These are phyloP conservation scores for Colletotrichum tabaci DNA, from an alignment of 2,329 filamentous ascomycete genomes.

Conservation along the genomic window DNA sequence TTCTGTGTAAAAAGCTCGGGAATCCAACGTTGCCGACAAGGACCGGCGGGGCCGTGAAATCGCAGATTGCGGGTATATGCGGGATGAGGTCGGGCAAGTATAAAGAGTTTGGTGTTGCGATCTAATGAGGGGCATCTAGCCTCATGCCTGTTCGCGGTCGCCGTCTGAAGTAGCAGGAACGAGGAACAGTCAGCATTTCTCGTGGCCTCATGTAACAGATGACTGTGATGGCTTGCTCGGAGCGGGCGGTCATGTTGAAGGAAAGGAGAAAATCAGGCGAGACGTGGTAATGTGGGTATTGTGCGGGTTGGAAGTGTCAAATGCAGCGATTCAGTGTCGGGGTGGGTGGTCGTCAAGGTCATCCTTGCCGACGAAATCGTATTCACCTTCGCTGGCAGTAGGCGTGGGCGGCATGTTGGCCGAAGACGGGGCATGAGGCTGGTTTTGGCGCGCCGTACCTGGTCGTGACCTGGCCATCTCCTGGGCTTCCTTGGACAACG, in stretches of 20 bases:
- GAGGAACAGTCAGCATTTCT: constrained; percentile 43
- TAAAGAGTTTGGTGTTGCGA: constrained; percentile 31
- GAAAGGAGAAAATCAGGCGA: constrained; percentile 12
- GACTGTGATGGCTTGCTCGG: constrained; percentile 24
- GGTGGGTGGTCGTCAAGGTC: constrained; percentile 44
- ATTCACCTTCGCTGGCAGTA: constrained; percentile 75
- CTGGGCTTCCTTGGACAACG: constrained; percentile 45
- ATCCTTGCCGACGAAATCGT: constrained; percentile 49
- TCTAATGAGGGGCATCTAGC: constrained; percentile 19
- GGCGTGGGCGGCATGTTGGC: constrained; percentile 74
- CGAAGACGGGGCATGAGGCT: constrained; percentile 65
- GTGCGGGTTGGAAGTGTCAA: constrained; percentile 22
- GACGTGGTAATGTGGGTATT: constrained; percentile 33
- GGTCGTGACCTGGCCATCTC: constrained; percentile 65
- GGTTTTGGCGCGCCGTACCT: constrained; percentile 65
- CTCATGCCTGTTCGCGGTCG: constrained; percentile 53
- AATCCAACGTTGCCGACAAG: constrained; percentile 19
- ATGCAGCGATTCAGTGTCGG: constrained; percentile 30
- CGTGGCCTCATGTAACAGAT: constrained; percentile 17
- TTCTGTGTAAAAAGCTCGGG: background rate
- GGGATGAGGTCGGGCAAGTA: constrained; percentile 23
- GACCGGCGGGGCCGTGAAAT: constrained; percentile 16
- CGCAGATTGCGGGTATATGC: constrained; percentile 41
- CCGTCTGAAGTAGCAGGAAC: constrained; percentile 50
- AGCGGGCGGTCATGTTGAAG: constrained; percentile 12